Evolutionary conservation across 805 yeast genomes (phyloP).

Genomic region (Kluyveromyces starmeri): DNA sequence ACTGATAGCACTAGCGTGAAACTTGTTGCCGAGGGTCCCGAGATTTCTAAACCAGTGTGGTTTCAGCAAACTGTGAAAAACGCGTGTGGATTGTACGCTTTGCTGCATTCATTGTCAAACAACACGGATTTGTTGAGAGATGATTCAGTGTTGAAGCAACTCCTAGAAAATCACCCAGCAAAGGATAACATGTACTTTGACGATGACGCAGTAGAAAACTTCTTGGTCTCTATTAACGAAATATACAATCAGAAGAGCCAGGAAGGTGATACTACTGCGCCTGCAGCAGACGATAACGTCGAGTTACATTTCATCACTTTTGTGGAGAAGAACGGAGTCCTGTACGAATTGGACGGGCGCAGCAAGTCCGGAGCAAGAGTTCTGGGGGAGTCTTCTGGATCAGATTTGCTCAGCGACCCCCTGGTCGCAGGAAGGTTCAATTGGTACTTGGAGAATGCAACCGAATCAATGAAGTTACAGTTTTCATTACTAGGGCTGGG

Average conservation of each 20-base stretch:
- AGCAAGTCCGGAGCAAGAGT: conserved; percentile 59
- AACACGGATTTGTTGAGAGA: conserved; percentile 20
- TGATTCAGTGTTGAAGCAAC: conserved; percentile 17
- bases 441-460: conserved; percentile 56
- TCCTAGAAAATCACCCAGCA: conserved; percentile 8
- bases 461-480: conserved; percentile 47
- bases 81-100: conserved; percentile 89
- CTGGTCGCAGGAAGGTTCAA: conserved; percentile 47
- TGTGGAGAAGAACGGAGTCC: conserved; percentile 45
- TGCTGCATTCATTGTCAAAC: conserved; percentile 54
- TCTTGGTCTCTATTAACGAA: conserved; percentile 17
- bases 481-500: conserved; percentile 75
- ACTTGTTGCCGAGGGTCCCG: conserved; percentile 5
- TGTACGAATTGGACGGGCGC: conserved; percentile 88
- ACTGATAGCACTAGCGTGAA: conserved; percentile 28
- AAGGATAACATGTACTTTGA: conserved; percentile 38
- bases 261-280: conserved; percentile 62
- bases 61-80: conserved; percentile 75
- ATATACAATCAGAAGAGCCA: conserved; percentile 16
- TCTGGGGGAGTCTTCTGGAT: conserved; percentile 34
- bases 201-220: conserved; percentile 31
- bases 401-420: conserved; percentile 46
- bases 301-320: conserved; percentile 75
- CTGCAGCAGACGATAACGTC: conserved; percentile 43
- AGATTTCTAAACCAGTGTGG: conserved; percentile 43